Base-by-base conservation (phyloP, 768 basidiomycete species). In the Coprinopsis marcescibilis region DNA sequence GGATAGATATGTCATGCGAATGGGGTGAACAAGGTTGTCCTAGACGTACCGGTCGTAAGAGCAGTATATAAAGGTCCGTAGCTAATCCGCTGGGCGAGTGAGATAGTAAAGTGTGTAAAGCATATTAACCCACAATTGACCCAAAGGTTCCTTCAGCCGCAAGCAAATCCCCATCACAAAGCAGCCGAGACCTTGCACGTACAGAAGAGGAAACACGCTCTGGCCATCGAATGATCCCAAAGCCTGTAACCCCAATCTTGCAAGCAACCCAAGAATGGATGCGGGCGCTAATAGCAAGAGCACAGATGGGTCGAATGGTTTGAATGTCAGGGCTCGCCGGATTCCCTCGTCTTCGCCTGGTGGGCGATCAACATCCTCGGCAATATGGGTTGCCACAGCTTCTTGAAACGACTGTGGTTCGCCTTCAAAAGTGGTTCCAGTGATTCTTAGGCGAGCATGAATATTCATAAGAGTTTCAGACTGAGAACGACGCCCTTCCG, bases 31-130 rank as follows among this genome's bases (percentile, higher is more conserved):
- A 20, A 37, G 21, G 27, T 24, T 10, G 8, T 25, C 40, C 23
- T 20, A 25, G 39, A 57, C 65, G 53, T 51, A 83, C 90, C 91
- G 50, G 93, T 96, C 0, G 92, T 89, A 11, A 91, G 60, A 17
- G 88, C 89, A 2, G 85, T 89, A 63, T 93, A 95, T 13, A 96
- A 58, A 3, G 93, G 93, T 0, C 81, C 83, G 65, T 94, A 93
- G 52, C 92, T 96, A 55, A n/a, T 38, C 50, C 37, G 33, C 43
- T 46, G 55, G 45, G 36, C 27, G 34, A 35, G n/a, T 42, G 38
- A 43, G 40, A 47, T 30, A 25, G 11, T 21, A 17, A 29, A 15
- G 20, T 1, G 11, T 23, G 38, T 17, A 11, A 26, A n/a, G 17
- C 11, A 10, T 13, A 39, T 33, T 39, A 33, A 57, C 90, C 65